Evolutionary conservation across 768 basidiomycete genomes (phyloP).

Genomic region (Boletus pseudo-olivaceus): DNA sequence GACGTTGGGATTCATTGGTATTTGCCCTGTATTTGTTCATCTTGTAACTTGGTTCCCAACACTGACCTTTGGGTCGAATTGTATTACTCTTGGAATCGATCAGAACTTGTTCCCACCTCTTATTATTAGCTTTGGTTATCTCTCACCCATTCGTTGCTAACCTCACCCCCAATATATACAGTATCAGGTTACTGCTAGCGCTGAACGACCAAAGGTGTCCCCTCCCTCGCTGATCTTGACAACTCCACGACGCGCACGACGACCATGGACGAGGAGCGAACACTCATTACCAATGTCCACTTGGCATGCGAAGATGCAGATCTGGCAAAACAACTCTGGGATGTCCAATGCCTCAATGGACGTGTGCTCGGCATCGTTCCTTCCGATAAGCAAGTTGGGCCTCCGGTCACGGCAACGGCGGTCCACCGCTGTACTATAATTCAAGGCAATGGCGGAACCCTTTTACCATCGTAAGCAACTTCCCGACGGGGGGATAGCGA

Average conservation of each 20-base stretch:
- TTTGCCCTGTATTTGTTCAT: neutral
- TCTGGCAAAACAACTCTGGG: slow-evolving; percentile 30
- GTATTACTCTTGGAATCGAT: neutral
- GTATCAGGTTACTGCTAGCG: neutral
- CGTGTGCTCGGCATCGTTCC: slow-evolving; percentile 25
- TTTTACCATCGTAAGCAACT: slow-evolving; percentile 32
- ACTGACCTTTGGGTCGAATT: neutral
- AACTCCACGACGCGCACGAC: neutral
- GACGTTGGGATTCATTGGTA: neutral
- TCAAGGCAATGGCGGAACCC: slow-evolving; percentile 27
- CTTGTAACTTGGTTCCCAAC: neutral
- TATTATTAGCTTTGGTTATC: neutral
- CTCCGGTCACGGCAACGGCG: neutral
- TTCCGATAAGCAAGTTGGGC: slow-evolving; percentile 1
- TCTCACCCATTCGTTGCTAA: neutral
- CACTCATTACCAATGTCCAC: slow-evolving; percentile 27
- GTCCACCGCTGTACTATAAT: slow-evolving; percentile 1
- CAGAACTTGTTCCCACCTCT: neutral
- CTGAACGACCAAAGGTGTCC: neutral
- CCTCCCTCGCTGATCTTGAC: neutral
- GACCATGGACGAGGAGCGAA: slow-evolving; percentile 3
- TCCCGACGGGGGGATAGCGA: neutral
- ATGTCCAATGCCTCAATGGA: slow-evolving; percentile 30
- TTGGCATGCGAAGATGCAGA: slow-evolving; percentile 28
- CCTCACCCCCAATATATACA: neutral